Evolutionary conservation across 2,329 filamentous ascomycete genomes (phyloP), one percentile per base, ranked within the genome.

Genomic region (Chalaropsis ovoidea): DNA sequence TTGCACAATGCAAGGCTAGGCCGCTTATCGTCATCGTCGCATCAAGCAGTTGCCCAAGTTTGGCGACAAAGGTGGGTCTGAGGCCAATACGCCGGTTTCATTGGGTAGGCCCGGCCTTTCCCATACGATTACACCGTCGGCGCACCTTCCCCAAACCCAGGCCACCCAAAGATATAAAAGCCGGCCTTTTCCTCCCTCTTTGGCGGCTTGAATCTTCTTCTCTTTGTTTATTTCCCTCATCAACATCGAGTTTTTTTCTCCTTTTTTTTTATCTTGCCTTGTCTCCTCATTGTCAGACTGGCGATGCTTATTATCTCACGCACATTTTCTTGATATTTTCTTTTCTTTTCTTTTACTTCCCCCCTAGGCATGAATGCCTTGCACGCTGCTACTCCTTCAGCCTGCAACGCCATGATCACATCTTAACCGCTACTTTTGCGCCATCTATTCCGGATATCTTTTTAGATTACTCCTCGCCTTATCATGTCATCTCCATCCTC

Each of bases 31-130:
- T 39, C 35, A 39, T 24, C 22, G 24, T 3, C 19, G 22, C 47
- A 15, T 52, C n/a, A 24, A 52, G 47, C 19, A 24, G 47, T 52
- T 52, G 47, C 47, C 47, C 47, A 52, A 52, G 19, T 52, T 52
- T 27, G 47, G 47, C 22, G 47, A 52, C 19, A 52, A 52, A 52
- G 24, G 19, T 52, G 47, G 47, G 24, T 5, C 24, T 52, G 19
- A 52, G 19, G 47, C 19, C 8, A 52, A 52, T 52, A 52, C 19
- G 17, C 17, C 11, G 24, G 27, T 35, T 58, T 35, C 13, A 58
- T 58, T 58, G 52, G 52, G 17, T 27, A 27, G 31, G 52, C 31
- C 27, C 17, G 27, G 17, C 22, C 24, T 17, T 58, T 17, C 10
- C 52, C 52, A 35, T 56, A 56, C 52, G 11, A 7, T 17, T 35